A percentile compares a stretch with the other conserved stretches of the same genome.
phyloP scores from a whole-genome alignment of 2,329 filamentous ascomycete genomes.

The Sordariomycetes sp. region DNA sequence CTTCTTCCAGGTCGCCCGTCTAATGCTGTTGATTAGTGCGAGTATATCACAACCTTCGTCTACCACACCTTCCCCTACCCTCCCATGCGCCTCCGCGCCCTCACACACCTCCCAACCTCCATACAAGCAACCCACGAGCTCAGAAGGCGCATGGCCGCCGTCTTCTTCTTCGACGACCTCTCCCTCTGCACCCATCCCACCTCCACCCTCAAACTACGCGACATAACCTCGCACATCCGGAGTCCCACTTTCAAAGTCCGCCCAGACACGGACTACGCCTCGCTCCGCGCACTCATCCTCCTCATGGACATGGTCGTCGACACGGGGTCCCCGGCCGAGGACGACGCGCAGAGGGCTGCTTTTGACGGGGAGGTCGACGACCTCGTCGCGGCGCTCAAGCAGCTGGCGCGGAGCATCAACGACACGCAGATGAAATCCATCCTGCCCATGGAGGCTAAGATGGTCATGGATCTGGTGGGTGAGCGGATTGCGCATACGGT shows the following conservation, averaged over 20 bases:
- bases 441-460: constrained; percentile 64
- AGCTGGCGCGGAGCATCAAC: constrained; percentile 48
- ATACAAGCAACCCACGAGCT: constrained; percentile 41
- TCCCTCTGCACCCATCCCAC: constrained; percentile 24
- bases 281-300: constrained; percentile 49
- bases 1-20: background rate
- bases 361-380: constrained; percentile 65
- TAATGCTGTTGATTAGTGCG: background rate
- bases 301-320: constrained; percentile 68
- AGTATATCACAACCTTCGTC: constrained; percentile 13
- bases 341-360: constrained; percentile 11
- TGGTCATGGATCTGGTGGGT: constrained; percentile 58
- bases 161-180: constrained; percentile 43
- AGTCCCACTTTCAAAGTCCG: constrained; percentile 30
- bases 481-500: constrained; percentile 60
- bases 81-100: constrained; percentile 40
- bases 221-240: constrained; percentile 30
- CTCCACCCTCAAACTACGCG: constrained; percentile 26
- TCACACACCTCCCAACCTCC: constrained; percentile 44
- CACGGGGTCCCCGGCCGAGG: constrained; percentile 29
- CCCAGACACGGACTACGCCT: constrained; percentile 47
- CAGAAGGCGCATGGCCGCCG: constrained; percentile 51
- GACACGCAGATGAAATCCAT: constrained; percentile 63
- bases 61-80: constrained; percentile 30
- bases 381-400: constrained; percentile 45